Evolutionary conservation across 2,329 filamentous ascomycete genomes (phyloP).

Genomic region (Coleophoma crateriformis): DNA sequence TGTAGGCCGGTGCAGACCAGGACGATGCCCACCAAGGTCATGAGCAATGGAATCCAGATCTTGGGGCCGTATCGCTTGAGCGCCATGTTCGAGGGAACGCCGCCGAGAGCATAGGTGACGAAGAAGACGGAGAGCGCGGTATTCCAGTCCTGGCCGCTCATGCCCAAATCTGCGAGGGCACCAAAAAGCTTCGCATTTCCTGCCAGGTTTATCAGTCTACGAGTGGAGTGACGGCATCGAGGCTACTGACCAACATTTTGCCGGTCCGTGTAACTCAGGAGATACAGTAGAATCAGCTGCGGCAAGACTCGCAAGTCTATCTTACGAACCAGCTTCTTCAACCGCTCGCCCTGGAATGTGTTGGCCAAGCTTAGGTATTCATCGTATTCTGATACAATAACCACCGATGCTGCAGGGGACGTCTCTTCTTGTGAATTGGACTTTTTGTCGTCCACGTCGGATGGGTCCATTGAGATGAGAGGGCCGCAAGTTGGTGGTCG

Average conservation of each 20-base stretch:
- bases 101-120: constrained; percentile 39
- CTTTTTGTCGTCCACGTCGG: not conserved
- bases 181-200: constrained; percentile 6
- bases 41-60: constrained; percentile 37
- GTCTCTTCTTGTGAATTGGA: not conserved
- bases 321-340: not conserved
- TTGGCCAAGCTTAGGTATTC: not conserved
- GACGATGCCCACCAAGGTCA: not conserved
- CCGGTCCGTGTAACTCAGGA: not conserved
- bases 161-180: not conserved
- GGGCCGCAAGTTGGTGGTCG: too few species aligned
- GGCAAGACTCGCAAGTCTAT: not conserved
- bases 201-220: not conserved
- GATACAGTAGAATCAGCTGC: not conserved
- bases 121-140: constrained; percentile 43
- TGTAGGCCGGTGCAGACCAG: not conserved
- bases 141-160: constrained; percentile 6
- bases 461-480: not conserved
- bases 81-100: constrained; percentile 45
- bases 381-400: not conserved
- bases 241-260: not conserved
- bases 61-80: constrained; percentile 45
- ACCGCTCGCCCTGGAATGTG: not conserved
- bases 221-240: not conserved
- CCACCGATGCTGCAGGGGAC: not conserved